Conservation (phyloP, 23 red algal genomes). For the Cyanidioschyzon merolae region DNA sequence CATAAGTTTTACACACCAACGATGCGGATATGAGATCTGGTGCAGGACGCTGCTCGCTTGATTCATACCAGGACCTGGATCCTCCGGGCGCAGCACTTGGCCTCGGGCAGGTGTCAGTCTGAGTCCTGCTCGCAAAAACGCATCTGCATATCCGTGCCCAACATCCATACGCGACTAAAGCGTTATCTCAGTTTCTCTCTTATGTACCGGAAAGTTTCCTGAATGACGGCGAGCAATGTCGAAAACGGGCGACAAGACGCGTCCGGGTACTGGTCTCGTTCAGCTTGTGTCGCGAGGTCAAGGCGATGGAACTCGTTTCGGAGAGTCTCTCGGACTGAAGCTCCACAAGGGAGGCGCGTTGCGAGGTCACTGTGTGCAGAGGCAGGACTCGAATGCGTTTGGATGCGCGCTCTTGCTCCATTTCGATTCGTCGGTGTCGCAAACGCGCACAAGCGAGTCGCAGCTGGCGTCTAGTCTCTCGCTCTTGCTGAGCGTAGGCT, state of each 20-base stretch:
- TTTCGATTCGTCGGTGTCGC: neutral
- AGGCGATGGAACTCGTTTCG: neutral
- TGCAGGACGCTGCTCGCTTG: no score
- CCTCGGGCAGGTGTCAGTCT: no score
- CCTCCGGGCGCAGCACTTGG: no score
- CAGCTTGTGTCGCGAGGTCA: neutral
- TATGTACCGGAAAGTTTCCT: neutral
- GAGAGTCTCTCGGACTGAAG: neutral
- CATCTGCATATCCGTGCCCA: no score
- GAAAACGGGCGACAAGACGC: neutral
- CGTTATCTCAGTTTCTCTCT: no score
- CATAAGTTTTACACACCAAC: no score
- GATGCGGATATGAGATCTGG: no score
- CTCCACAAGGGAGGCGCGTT: neutral
- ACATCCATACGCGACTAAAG: no score
- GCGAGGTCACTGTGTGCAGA: neutral
- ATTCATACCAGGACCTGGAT: no score
- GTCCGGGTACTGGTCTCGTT: neutral
- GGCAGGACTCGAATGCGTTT: neutral
- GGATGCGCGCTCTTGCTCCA: neutral
- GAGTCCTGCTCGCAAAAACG: no score
- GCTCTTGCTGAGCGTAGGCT: neutral
- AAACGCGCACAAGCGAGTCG: neutral
- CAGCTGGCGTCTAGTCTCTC: neutral
- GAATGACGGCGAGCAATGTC: neutral